These are phyloP conservation scores for Lindgomyces ingoldianus DNA, from an alignment of 495 filamentous ascomycete genomes.

Conservation along the genomic window DNA sequence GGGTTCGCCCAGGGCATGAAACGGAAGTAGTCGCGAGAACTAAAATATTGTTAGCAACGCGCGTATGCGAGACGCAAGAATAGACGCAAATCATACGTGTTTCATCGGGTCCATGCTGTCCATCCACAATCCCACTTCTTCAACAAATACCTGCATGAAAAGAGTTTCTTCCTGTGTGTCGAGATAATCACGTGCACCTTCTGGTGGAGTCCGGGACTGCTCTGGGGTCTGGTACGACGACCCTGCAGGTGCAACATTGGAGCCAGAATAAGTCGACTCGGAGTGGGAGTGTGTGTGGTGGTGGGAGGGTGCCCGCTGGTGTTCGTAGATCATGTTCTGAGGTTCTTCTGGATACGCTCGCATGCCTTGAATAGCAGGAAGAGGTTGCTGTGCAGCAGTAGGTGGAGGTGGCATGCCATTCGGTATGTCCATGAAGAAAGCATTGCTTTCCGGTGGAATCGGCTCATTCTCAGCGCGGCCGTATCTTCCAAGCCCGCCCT, in stretches of 20 bases:
- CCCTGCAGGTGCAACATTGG: conserved; percentile 18
- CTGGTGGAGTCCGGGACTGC: conserved; percentile 41
- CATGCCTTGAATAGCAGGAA: conserved; percentile 49
- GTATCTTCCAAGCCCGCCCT: conserved; percentile 78
- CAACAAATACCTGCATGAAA: conserved; percentile 88
- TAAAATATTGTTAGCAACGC: conserved; percentile 41
- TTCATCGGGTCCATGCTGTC: conserved; percentile 84
- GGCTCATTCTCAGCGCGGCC: conserved; percentile 40
- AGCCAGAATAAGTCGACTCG: conserved; percentile 42
- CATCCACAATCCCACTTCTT: conserved; percentile 93
- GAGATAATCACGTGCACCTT: conserved; percentile 53
- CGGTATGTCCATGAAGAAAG: conserved; percentile 50
- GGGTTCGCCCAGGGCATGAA: conserved; percentile 76
- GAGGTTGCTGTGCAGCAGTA: conserved; percentile 45
- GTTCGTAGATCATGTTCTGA: conserved; percentile 36
- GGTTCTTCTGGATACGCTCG: conserved; percentile 43
- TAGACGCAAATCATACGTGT: conserved; percentile 58
- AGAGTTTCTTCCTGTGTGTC: conserved; percentile 72
- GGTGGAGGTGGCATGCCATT: conserved; percentile 43
- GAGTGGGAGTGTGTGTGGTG: conserved; percentile 37
- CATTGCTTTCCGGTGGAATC: conserved; percentile 56
- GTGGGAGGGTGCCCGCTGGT: conserved; percentile 37
- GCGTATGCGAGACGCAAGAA: not conserved
- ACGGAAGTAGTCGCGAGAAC: conserved; percentile 81
- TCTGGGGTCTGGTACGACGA: conserved; percentile 48